A percentile compares a stretch with the other conserved stretches of the same genome.
These are phyloP conservation scores for Pseudoneurospora amorphoporcata DNA, from an alignment of 495 filamentous ascomycete genomes.

Conservation along the genomic window DNA sequence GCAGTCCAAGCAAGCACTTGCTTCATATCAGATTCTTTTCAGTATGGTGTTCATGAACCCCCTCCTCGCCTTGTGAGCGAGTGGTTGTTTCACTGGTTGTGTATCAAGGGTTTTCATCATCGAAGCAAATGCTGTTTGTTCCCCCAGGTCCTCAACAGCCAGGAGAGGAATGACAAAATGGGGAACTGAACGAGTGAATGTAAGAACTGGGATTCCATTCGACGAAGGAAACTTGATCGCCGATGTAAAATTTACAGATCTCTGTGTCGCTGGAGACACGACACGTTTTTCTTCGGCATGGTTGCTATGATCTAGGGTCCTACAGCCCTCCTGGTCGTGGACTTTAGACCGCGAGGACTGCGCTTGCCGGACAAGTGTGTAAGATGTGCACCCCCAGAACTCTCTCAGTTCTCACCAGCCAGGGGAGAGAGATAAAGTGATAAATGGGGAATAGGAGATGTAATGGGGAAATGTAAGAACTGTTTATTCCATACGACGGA, in stretches of 20 bases:
- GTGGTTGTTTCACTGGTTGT: background rate
- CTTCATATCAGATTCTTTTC: background rate
- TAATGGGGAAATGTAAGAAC: background rate
- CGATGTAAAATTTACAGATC: background rate
- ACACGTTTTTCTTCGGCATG: background rate
- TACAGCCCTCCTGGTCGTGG: background rate
- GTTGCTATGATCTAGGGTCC: background rate
- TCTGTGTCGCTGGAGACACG: background rate
- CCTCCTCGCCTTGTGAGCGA: background rate
- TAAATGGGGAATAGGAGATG: background rate
- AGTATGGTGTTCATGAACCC: background rate
- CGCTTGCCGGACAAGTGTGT: background rate
- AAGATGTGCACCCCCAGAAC: background rate
- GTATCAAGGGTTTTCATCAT: background rate
- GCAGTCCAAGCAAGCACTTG: background rate
- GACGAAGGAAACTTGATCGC: background rate
- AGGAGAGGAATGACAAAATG: background rate
- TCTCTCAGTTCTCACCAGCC: background rate
- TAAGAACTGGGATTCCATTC: background rate
- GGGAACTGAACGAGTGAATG: background rate
- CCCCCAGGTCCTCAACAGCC: background rate
- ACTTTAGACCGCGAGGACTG: background rate
- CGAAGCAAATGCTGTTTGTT: background rate
- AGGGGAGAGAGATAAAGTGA: background rate
- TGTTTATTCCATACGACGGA: background rate